Evolutionary conservation across 1,284 basidiomycete species (phyloP).

Genomic region (Mycena sp.): DNA sequence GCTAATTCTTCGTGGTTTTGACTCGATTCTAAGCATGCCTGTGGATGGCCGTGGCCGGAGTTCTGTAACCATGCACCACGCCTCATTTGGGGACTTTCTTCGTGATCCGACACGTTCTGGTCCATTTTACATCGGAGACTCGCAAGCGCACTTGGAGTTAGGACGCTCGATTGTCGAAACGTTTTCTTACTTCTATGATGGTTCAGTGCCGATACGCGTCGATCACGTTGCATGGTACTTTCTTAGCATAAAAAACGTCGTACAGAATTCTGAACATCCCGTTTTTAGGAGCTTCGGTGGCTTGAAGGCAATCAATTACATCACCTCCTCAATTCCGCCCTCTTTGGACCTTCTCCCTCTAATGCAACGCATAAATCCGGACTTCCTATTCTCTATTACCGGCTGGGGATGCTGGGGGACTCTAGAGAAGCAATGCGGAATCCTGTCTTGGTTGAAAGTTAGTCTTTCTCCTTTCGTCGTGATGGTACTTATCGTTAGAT

Average conservation of each 20-base stretch:
- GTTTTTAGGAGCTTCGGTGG: not conserved
- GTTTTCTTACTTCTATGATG: not conserved
- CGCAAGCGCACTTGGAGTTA: not conserved
- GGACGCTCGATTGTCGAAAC: not conserved
- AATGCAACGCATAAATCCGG: not conserved
- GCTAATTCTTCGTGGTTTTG: not conserved
- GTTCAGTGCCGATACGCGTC: no score
- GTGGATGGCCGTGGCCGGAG: no score
- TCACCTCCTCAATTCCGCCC: not conserved
- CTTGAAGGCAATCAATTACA: not conserved
- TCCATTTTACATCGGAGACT: not conserved
- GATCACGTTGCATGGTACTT: not conserved
- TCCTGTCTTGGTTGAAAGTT: conserved; percentile 1
- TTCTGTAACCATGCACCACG: not conserved
- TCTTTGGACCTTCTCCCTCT: not conserved
- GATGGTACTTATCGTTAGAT: no score
- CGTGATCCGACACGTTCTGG: not conserved
- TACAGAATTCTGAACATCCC: not conserved
- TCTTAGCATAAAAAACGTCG: not conserved
- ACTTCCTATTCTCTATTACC: not conserved
- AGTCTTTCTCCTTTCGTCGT: no score
- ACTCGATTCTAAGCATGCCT: not conserved
- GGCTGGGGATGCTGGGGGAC: no score
- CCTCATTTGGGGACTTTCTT: not conserved
- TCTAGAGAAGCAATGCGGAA: not conserved